These are phyloP conservation scores for Suhomyces canberraensis DNA, from an alignment of 805 yeast genomes.

Conservation along the genomic window DNA sequence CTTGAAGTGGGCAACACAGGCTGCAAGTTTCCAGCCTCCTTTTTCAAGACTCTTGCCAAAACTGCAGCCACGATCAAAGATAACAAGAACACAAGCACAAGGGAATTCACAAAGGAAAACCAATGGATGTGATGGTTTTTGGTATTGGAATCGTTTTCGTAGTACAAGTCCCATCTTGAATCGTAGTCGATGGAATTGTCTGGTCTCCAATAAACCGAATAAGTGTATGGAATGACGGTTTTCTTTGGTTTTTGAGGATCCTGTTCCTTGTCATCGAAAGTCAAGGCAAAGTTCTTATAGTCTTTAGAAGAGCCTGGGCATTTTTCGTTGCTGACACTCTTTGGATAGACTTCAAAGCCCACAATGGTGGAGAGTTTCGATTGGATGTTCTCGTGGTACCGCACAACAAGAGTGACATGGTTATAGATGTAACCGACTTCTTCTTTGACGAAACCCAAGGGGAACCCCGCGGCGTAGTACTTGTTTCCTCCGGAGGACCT, in stretches of 20 bases:
- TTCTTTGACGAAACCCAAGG: constrained; percentile 68
- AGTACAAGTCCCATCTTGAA: constrained; percentile 71
- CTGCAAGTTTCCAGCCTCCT: constrained; percentile 39
- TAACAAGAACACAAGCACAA: constrained; percentile 59
- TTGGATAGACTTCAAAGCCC: constrained; percentile 88
- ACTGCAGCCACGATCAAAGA: constrained; percentile 65
- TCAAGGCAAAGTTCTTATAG: constrained; percentile 55
- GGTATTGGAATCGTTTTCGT: constrained; percentile 49
- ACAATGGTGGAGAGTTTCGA: constrained; percentile 57
- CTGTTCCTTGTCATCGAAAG: constrained; percentile 19
- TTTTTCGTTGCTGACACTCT: constrained; percentile 59
- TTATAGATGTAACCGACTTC: constrained; percentile 61
- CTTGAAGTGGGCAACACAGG: constrained; percentile 14
- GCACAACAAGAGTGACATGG: constrained; percentile 76
- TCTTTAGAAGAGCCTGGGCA: constrained; percentile 75
- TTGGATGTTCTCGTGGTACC: constrained; percentile 53
- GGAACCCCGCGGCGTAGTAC: constrained; percentile 84
- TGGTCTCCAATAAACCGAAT: constrained; percentile 86
- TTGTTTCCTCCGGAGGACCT: constrained; percentile 56
- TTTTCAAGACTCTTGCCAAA: constrained; percentile 51
- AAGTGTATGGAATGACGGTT: constrained; percentile 69
- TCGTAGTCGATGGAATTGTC: constrained; percentile 63
- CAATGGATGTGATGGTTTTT: constrained; percentile 59
- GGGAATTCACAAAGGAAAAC: constrained; percentile 71
- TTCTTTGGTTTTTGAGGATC: constrained; percentile 26